Evolutionary conservation across 352 stramenopile species (phyloP).

Genomic region (Phytopythium sindhum): DNA sequence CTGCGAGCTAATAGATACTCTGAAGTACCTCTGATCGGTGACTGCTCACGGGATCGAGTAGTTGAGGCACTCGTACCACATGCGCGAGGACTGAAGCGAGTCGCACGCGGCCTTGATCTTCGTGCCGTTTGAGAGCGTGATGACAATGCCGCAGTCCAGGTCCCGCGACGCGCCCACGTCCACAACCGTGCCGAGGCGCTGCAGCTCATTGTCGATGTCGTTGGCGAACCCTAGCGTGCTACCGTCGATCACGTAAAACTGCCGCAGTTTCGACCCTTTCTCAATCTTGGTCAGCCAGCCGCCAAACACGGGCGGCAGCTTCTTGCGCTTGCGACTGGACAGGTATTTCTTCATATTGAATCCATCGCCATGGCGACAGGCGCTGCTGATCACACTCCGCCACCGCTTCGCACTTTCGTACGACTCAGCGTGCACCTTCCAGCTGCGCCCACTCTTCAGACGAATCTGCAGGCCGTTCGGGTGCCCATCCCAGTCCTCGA

Average conservation of each 20-base stretch:
- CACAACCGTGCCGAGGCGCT: conserved; percentile 58
- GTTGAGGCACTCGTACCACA: conserved; percentile 76
- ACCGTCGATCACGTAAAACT: conserved; percentile 80
- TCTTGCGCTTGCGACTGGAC: conserved; percentile 58
- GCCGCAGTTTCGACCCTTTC: conserved; percentile 39
- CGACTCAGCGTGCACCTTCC: conserved; percentile 68
- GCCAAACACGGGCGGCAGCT: conserved; percentile 62
- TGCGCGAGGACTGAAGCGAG: conserved; percentile 61
- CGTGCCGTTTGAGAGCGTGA: conserved; percentile 52
- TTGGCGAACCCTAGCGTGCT: conserved; percentile 64
- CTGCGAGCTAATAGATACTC: not conserved
- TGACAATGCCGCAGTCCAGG: conserved; percentile 62
- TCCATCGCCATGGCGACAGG: conserved; percentile 39
- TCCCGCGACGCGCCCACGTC: conserved; percentile 63
- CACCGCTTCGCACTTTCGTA: conserved; percentile 78
- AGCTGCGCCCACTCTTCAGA: conserved; percentile 60
- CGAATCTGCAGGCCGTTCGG: conserved; percentile 66
- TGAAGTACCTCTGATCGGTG: not conserved
- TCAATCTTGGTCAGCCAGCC: conserved; percentile 73
- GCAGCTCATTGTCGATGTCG: conserved; percentile 77
- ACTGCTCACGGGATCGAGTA: conserved; percentile 16
- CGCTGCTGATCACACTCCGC: conserved; percentile 57
- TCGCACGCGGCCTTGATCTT: conserved; percentile 71
- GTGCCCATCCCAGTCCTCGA: conserved; percentile 70
- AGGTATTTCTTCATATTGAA: conserved; percentile 75